Evolutionary conservation across 2,329 filamentous ascomycete genomes (phyloP).

Genomic region (Verticillium alfalfae): DNA sequence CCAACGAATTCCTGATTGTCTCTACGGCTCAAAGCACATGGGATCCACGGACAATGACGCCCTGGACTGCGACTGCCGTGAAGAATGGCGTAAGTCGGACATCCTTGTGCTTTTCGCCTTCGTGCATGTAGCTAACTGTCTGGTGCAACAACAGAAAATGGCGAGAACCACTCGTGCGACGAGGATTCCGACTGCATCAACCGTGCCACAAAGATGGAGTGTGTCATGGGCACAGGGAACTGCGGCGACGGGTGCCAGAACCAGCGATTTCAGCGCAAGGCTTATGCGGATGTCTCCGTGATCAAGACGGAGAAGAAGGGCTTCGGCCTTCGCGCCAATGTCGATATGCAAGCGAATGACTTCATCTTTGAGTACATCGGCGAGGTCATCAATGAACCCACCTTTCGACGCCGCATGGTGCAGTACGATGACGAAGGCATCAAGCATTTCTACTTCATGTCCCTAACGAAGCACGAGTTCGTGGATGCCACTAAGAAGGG

Average conservation of each 20-base stretch:
- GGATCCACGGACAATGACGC: constrained; percentile 86
- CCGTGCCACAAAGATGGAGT: constrained; percentile 96
- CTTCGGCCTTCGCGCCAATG: constrained; percentile 80
- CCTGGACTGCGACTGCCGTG: constrained; percentile 89
- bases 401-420: constrained; percentile 83
- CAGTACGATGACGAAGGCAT: constrained; percentile 95
- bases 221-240: constrained; percentile 69
- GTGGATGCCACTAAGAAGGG: constrained; percentile 97
- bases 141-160: constrained; percentile 38
- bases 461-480: constrained; percentile 90
- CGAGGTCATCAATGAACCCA: constrained; percentile 91
- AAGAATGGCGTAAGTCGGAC: constrained; percentile 81
- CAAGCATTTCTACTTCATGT: constrained; percentile 99
- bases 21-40: constrained; percentile 87
- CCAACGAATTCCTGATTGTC: constrained; percentile 75
- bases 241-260: constrained; percentile 89
- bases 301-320: constrained; percentile 99
- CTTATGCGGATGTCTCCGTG: constrained; percentile 87
- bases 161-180: constrained; percentile 78
- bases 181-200: constrained; percentile 99
- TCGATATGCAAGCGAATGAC: constrained; percentile 71
- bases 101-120: background rate
- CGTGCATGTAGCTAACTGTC: background rate
- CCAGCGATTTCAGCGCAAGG: constrained; percentile 84
- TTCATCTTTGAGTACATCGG: constrained; percentile 99